These are phyloP conservation scores for Dictyostelium capitatum DNA, from an alignment of 78 protist species.

Conservation along the genomic window DNA sequence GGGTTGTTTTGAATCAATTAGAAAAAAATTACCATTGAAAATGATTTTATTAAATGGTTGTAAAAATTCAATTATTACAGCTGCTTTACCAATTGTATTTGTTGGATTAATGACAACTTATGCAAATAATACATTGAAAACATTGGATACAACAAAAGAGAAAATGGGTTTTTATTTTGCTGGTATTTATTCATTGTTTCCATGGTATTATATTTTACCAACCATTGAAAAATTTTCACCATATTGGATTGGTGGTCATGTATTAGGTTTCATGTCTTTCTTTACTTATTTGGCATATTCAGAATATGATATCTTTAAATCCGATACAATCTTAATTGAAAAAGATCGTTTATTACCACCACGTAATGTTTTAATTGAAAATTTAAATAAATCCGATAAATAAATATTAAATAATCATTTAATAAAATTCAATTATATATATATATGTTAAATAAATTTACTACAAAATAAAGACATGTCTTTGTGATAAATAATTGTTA, in stretches of 20 bases:
- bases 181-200: constrained; percentile 63
- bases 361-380: constrained; percentile 32
- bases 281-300: constrained; percentile 78
- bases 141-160: constrained; percentile 60
- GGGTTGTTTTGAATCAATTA: constrained; percentile 79
- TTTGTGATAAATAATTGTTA: no score
- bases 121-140: constrained; percentile 11
- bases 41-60: constrained; percentile 30
- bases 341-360: constrained; percentile 34
- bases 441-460: no score
- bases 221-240: constrained; percentile 85
- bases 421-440: no score
- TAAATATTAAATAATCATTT: no score
- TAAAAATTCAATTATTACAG: constrained; percentile 83
- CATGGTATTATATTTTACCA: constrained; percentile 69
- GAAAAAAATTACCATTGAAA: constrained; percentile 40
- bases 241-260: constrained; percentile 91
- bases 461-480: no score
- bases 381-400: not conserved
- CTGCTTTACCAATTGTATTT: constrained; percentile 83
- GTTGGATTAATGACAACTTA: constrained; percentile 85
- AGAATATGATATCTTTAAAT: constrained; percentile 58
- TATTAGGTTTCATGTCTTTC: constrained; percentile 89
- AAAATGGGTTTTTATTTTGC: constrained; percentile 71
- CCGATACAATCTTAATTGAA: constrained; percentile 49